These are phyloP conservation scores for Erysimum cheiranthoides DNA, from an alignment of 345 rosid genomes.

Conservation along the genomic window DNA sequence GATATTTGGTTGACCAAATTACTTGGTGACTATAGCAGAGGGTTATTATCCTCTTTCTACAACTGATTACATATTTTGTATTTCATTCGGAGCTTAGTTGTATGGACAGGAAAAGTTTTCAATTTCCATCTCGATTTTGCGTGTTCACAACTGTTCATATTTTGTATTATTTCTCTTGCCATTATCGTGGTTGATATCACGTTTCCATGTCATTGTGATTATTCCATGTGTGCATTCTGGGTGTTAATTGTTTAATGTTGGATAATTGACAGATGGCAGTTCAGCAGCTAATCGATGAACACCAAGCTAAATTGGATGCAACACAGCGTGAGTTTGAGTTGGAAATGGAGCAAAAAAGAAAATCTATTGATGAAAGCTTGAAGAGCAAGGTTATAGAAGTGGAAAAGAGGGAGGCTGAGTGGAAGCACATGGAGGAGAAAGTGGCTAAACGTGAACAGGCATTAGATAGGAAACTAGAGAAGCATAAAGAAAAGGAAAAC, in stretches of 20 bases:
- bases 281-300: conserved; percentile 82
- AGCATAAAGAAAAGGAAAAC: conserved; percentile 77
- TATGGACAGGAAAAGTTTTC: neutral
- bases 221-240: conserved; percentile 20
- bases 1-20: neutral
- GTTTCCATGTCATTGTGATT: neutral
- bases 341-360: conserved; percentile 83
- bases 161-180: neutral
- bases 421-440: conserved; percentile 87
- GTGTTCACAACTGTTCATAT: neutral
- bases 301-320: conserved; percentile 70
- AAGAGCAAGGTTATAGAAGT: conserved; percentile 71
- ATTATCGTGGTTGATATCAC: neutral
- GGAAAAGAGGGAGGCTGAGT: conserved; percentile 84
- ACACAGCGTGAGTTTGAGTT: conserved; percentile 72
- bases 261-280: conserved; percentile 63
- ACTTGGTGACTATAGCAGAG: conserved; percentile 1
- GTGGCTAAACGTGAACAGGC: conserved; percentile 76
- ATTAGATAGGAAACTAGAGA: conserved; percentile 73
- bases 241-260: conserved; percentile 29
- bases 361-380: conserved; percentile 68
- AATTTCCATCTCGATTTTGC: conserved; percentile 9
- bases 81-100: neutral
- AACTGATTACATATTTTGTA: conserved; percentile 9
- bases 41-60: neutral